These are phyloP conservation scores for Vitellaria paradoxa DNA, from an alignment of 179 eudicot species.

Conservation along the genomic window DNA sequence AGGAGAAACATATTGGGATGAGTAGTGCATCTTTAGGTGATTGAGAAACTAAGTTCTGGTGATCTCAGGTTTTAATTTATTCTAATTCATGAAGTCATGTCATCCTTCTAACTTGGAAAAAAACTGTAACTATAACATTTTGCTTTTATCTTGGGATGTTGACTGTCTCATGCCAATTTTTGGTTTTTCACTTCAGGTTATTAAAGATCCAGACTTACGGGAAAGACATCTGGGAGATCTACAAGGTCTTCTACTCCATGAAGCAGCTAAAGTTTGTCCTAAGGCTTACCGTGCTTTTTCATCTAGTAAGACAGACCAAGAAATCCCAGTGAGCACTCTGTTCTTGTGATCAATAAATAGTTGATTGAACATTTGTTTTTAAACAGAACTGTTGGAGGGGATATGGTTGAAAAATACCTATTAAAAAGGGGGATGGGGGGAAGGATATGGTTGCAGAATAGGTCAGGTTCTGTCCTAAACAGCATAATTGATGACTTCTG, in stretches of 20 bases:
- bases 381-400: background rate
- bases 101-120: background rate
- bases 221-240: constrained; percentile 91
- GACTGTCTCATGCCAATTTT: background rate
- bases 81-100: background rate
- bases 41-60: background rate
- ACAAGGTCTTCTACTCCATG: constrained; percentile 64
- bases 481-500: background rate
- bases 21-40: background rate
- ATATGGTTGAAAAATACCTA: background rate
- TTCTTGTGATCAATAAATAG: background rate
- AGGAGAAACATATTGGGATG: constrained; percentile 4
- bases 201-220: constrained; percentile 57
- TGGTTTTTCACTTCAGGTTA: constrained; percentile 42
- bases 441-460: too few species aligned
- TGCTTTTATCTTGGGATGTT: background rate
- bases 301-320: constrained; percentile 54
- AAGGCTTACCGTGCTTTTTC: constrained; percentile 58
- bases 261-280: constrained; percentile 45
- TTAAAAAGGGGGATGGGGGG: too few species aligned
- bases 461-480: too few species aligned
- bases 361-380: background rate
- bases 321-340: constrained; percentile 57
- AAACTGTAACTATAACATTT: background rate
- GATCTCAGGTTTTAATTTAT: background rate